Percentiles rank a stretch among this genome's conserved stretches.
phyloP scores from a whole-genome alignment of 805 yeast genomes.

The Clavispora fructus region DNA sequence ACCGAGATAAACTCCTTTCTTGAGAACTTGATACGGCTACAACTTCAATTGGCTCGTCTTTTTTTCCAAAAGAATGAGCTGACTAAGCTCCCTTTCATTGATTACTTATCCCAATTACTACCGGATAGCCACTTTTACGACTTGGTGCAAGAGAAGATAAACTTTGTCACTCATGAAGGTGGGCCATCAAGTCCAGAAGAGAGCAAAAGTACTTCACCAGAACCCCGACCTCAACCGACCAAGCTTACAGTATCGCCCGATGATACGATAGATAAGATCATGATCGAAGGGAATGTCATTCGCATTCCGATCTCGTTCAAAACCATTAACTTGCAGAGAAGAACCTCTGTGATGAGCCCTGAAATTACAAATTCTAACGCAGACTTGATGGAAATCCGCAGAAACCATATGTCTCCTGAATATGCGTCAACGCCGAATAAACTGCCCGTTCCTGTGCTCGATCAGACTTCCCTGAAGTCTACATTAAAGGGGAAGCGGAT shows the following conservation, averaged over 20 bases:
- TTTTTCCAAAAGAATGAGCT: conserved; percentile 7
- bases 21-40: conserved; percentile 18
- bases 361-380: not conserved
- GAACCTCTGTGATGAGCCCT: conserved; percentile 5
- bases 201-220: not conserved
- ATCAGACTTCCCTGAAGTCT: not conserved
- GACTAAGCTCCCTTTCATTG: conserved; percentile 16
- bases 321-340: conserved; percentile 13
- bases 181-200: not conserved
- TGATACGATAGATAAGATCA: conserved; percentile 7
- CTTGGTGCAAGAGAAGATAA: conserved; percentile 30
- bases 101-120: conserved; percentile 14
- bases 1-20: conserved; percentile 17
- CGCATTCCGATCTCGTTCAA: conserved; percentile 13
- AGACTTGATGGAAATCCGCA: not conserved
- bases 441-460: not conserved
- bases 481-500: conserved; percentile 16
- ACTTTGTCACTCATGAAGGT: conserved; percentile 17
- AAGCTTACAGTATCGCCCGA: not conserved
- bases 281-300: conserved; percentile 10
- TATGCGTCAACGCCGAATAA: too few species aligned
- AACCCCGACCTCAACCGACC: not conserved
- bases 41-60: conserved; percentile 10
- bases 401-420: not conserved
- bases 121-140: conserved; percentile 22